These are phyloP conservation scores for Sporothrix phasma DNA, from an alignment of 2,329 filamentous ascomycete genomes.

Conservation along the genomic window DNA sequence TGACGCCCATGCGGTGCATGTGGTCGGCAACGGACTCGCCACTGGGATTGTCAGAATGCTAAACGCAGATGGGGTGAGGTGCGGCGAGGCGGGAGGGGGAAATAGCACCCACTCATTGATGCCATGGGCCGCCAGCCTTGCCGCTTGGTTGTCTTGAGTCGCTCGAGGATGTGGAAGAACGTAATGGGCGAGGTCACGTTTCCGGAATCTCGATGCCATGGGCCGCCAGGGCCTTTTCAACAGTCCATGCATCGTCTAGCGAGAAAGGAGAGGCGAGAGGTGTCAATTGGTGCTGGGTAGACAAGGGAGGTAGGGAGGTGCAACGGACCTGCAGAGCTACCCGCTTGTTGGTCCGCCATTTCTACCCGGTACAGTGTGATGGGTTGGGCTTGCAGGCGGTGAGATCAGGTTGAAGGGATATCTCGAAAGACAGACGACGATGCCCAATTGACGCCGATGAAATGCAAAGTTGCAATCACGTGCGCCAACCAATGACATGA, in stretches of 20 bases:
- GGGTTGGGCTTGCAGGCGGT: neutral
- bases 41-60: slow-evolving; percentile 24
- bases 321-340: neutral
- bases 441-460: neutral
- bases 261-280: neutral
- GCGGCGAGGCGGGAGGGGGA: neutral
- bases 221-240: slow-evolving; percentile 49
- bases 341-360: neutral
- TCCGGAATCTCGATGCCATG: slow-evolving; percentile 40
- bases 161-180: slow-evolving; percentile 91
- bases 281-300: neutral
- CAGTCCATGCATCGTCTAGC: slow-evolving; percentile 39
- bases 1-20: slow-evolving; percentile 99
- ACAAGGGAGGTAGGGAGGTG: neutral
- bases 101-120: slow-evolving; percentile 36
- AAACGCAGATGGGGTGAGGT: too few species aligned
- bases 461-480: neutral
- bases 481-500: neutral
- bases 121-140: slow-evolving; percentile 87
- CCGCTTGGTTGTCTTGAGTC: slow-evolving; percentile 89
- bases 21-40: slow-evolving; percentile 94
- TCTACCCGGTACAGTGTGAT: neutral
- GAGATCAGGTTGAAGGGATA: too few species aligned
- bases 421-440: neutral
- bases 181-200: slow-evolving; percentile 64